Base-by-base conservation (phyloP, 345 rosid species). In the Citrus medica region DNA sequence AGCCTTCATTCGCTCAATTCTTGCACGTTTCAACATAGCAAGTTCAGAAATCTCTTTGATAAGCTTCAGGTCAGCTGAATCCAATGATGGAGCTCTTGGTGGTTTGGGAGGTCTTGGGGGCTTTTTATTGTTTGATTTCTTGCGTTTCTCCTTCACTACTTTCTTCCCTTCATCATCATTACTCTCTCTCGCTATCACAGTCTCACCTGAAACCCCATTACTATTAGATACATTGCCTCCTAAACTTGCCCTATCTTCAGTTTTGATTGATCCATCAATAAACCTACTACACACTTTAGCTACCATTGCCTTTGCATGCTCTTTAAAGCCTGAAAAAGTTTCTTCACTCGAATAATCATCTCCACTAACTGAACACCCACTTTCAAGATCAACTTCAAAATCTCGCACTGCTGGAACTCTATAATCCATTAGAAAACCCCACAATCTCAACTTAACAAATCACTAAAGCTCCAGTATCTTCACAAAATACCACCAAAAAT, bases 81-180 rank as follows among this genome's bases (percentile, higher is more conserved):
- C 98, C 79, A 97, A 71, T 7, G 93, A 90, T 13, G 98, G 98
- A 72, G 96, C 93, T 77, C 90, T 86, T 0, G 98, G 99, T 33
- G 98, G 95, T n/a, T 94, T 83, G 4, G 99, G 99, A 80, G 99
- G 99, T 77, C 83, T 91, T 6, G 91, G 76, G 40, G 91, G 65
- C 78, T 93, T 92, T 75, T 94, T 83, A 77, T 89, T 72, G 88
- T 92, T 84, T 6, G 80, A 79, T 71, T 85, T 91, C 71, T 86
- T 92, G 33, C 81, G 82, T 69, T 89, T 89, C 82, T 84, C 94
- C 81, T 88, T 90, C 67, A 78, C 84, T 2, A 62, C 66, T 66
- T 79, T 85, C 84, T 84, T 87, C 81, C 77, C 87, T 7, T 73
- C 74, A 67, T 62, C 81, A 60, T 80, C 80, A 38, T 66, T 78